Base-by-base conservation (phyloP, 2,329 filamentous ascomycete species). In the Trichophyton schoenleinii region DNA sequence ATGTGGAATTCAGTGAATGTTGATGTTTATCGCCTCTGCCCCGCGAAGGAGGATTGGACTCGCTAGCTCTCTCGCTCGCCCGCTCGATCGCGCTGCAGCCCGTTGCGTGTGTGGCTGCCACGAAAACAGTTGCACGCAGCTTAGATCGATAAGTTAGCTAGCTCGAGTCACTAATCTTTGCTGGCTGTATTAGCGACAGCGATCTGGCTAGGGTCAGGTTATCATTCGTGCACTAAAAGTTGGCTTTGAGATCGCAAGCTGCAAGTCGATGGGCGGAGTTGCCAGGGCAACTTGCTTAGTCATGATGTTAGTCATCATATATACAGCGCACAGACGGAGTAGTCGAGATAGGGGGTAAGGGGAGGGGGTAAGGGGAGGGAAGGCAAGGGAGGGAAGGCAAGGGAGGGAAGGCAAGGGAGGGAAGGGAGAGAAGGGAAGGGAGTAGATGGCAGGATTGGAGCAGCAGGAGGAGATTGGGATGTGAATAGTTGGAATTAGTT, bases 251-350 rank as follows among this genome's bases (percentile, higher is more conserved):
- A 55, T 55, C 52, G 52, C 52, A 55, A 36, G 52, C 52, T 31
- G 52, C 52, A n/a, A 55, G 52, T 31, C 28, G 15, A 28, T 31
- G 18, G 52, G 2, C 18, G 52, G 52, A 55, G 52, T 28, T 55
- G 52, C 52, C 52, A 20, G 52, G 52, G 31, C 52, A 55, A 55
- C 52, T 34, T 55, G 52, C 52, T 55, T 55, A 55, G 52, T 55
- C 52, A 55, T 53, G 2, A 11, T 38, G 2, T 38, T 38, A 38
- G 34, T 38, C 9, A 38, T 38, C 34, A 38, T 38, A 38, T 38
- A 22, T 22, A 22, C 5, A 31, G 6, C 28, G 38, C 38, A 42
- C 15, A 6, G 38, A 42, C 38, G 38, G 3, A n/a, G 38, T 4
- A 15, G 38, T 18, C 18, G 18, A 18, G 18, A 18, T 18, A 18